Percentiles rank a stretch among this genome's conserved stretches.
Conservation (phyloP, 352 stramenopile genomes). For the Pythium monospermum region DNA sequence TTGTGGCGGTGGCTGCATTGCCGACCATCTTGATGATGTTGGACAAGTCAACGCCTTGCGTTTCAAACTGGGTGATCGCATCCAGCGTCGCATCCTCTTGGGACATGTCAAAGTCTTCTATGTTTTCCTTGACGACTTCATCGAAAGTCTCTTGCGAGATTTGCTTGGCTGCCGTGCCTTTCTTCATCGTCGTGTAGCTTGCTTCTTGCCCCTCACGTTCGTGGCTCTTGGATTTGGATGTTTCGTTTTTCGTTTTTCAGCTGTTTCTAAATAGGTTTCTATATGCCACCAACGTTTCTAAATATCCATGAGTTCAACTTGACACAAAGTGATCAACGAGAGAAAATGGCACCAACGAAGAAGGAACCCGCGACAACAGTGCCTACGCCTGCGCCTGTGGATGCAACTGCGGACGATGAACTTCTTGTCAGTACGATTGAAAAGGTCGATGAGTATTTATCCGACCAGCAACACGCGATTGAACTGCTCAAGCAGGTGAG, state of each 20-base stretch:
- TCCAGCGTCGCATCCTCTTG: constrained; percentile 72
- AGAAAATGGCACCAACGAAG: not conserved
- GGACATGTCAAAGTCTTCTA: constrained; percentile 88
- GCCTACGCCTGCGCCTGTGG: not conserved
- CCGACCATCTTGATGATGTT: constrained; percentile 65
- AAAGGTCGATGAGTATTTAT: constrained; percentile 45
- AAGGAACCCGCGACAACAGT: not conserved
- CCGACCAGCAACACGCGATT: constrained; percentile 38
- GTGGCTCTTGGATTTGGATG: not conserved
- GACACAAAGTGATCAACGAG: not conserved
- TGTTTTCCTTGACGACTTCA: constrained; percentile 85
- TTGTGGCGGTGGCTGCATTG: not conserved
- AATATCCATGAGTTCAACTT: constrained; percentile 6
- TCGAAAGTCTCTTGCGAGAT: constrained; percentile 91
- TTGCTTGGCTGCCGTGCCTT: constrained; percentile 31
- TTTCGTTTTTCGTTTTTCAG: not conserved
- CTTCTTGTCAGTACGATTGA: constrained; percentile 36
- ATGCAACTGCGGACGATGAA: constrained; percentile 28
- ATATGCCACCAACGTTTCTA: no score
- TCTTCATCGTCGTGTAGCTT: constrained; percentile 15
- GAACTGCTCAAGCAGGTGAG: constrained; percentile 54
- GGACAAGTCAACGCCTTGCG: constrained; percentile 82
- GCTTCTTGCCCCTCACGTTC: not conserved
- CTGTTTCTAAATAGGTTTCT: no score
- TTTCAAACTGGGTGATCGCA: constrained; percentile 81